Evolutionary conservation across 352 stramenopile species (phyloP), one percentile per base, ranked within the genome.

Genomic region (Albugo candida): DNA sequence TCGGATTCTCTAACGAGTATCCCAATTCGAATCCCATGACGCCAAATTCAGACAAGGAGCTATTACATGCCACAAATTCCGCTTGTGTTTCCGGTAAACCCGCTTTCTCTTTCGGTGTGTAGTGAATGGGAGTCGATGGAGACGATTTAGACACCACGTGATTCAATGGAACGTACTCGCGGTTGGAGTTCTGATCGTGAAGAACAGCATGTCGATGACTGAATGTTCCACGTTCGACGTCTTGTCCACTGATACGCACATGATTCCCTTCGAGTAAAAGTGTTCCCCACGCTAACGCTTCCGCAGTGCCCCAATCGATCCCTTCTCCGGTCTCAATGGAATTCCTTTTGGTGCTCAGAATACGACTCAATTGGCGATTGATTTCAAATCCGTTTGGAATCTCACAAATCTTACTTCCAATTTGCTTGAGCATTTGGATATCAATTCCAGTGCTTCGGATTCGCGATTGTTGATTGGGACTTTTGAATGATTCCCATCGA

Each of bases 261-360:
- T 85, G 69, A 50, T 83, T 83, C 21, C 91, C 92, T 65, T 97
- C 92, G 10, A 96, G 53, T 18, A 97, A 60, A 11, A 98, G 63
- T 24, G 81, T 89, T 27, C 92, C 94, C 72, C 95, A 98, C 4
- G 93, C 93, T 39, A 98, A 67, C 18, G 83, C 81, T 67, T 98
- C 94, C 11, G 89, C 94, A n/a, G 88, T 95, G 48, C 83, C 93
- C 93, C 93, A 98, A 61, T 97, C 92, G 45, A 98, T 95, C 19
- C 77, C 92, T 27, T 83, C 61, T 17, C 65, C 63, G 8, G 59
- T 60, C 46, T 95, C 70, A 13, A 95, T 72, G 55, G 81, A 82
- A 21, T 70, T 67, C 50, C 73, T 67, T 51, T 94, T 84, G 27
- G 65, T 67, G 44, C 78, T 59, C 56, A 97, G 83, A 57, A 97